These are phyloP conservation scores for Letharia lupina DNA, from an alignment of 495 filamentous ascomycete species.

Conservation along the genomic window DNA sequence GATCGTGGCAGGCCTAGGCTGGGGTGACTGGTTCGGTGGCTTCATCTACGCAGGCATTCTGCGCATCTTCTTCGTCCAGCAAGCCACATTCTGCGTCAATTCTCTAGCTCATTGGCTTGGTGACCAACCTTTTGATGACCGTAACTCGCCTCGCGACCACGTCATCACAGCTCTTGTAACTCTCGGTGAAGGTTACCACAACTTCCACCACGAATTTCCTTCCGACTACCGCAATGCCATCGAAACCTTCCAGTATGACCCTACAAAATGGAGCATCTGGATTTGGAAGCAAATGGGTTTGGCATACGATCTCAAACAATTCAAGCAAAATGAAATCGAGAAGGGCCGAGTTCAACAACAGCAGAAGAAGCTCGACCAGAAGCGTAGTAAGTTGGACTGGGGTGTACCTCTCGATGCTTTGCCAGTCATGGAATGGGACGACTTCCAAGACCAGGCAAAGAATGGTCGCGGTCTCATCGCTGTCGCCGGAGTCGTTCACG, in stretches of 20 bases:
- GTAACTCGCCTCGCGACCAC: slow-evolving; percentile 95
- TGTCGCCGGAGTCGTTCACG: slow-evolving; percentile 92
- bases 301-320: slow-evolving; percentile 93
- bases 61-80: slow-evolving; percentile 96
- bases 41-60: slow-evolving; percentile 94
- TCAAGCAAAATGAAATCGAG: slow-evolving; percentile 96
- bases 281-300: slow-evolving; percentile 86
- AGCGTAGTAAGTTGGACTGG: slow-evolving; percentile 88
- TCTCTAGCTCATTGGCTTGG: slow-evolving; percentile 98
- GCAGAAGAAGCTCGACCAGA: slow-evolving; percentile 99
- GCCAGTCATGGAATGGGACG: slow-evolving; percentile 94
- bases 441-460: slow-evolving; percentile 81
- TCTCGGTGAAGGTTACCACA: slow-evolving; percentile 87
- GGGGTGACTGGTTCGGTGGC: slow-evolving; percentile 85
- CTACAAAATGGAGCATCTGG: slow-evolving; percentile 98
- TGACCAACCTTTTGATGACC: slow-evolving; percentile 98
- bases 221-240: slow-evolving; percentile 99
- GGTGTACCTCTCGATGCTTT: slow-evolving; percentile 88
- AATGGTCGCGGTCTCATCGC: slow-evolving; percentile 81
- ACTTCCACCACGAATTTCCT: slow-evolving; percentile 99
- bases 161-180: slow-evolving; percentile 92
- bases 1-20: slow-evolving; percentile 74
- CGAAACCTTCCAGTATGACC: slow-evolving; percentile 97
- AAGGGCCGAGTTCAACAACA: slow-evolving; percentile 95
- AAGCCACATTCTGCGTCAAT: slow-evolving; percentile 99